phyloP scores from a whole-genome alignment of 163 green algal species.

The Picocystis sp. region DNA sequence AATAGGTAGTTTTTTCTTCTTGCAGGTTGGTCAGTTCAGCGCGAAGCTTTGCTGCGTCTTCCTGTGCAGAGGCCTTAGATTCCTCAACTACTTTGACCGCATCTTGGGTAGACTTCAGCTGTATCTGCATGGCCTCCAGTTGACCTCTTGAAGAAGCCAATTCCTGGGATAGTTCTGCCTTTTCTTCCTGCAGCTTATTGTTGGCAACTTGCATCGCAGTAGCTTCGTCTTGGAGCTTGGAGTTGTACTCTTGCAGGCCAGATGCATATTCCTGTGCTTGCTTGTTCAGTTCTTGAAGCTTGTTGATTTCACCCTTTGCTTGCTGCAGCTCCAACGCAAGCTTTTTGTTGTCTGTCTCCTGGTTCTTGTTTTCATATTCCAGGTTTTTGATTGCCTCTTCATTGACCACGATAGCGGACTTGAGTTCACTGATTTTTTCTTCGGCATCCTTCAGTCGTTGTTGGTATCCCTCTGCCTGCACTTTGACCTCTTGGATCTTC shows the following conservation, averaged over 20 bases:
- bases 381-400: no score
- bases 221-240: slow-evolving; percentile 9
- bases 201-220: not conserved
- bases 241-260: slow-evolving; percentile 11
- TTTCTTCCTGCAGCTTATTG: slow-evolving; percentile 7
- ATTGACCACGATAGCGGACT: no score
- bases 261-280: slow-evolving; percentile 10
- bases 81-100: no score
- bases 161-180: slow-evolving; percentile 4
- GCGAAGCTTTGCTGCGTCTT: not conserved
- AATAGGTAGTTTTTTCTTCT: not conserved
- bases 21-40: not conserved
- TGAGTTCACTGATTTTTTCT: no score
- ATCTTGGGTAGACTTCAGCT: not conserved
- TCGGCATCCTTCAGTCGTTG: no score
- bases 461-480: no score
- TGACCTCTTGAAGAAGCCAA: slow-evolving; percentile 3
- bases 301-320: slow-evolving; percentile 4
- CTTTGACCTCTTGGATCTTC: no score
- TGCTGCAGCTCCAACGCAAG: no score
- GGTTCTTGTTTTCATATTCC: no score
- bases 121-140: slow-evolving; percentile 1
- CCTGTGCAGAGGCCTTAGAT: no score
- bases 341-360: no score
- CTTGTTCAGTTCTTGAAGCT: slow-evolving; percentile 5